Percentiles rank a stretch among this genome's conserved stretches.
phyloP scores from a whole-genome alignment of 2,329 filamentous ascomycete species.

The Microdochium paspali region DNA sequence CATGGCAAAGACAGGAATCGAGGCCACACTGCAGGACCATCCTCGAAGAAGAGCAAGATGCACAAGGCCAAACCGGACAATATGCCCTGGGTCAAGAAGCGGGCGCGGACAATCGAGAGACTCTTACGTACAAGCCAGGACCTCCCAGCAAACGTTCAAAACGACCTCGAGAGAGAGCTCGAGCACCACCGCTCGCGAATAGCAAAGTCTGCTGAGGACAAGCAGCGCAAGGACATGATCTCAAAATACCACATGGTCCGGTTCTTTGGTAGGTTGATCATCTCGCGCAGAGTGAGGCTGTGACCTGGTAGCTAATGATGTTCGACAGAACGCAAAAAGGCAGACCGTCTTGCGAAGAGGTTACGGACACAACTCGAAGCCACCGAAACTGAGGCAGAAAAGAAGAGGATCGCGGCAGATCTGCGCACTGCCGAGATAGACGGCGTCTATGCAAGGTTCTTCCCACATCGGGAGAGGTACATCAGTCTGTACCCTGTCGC shows the following conservation, averaged over 20 bases:
- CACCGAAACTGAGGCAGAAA: conserved; percentile 39
- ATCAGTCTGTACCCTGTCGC: conserved; percentile 48
- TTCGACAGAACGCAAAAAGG: conserved; percentile 59
- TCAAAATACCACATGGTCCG: conserved; percentile 74
- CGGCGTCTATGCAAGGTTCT: conserved; percentile 65
- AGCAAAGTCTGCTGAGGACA: conserved; percentile 46
- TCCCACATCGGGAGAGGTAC: conserved; percentile 63
- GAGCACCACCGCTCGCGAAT: conserved; percentile 57
- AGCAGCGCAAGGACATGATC: conserved; percentile 61
- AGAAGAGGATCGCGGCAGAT: conserved; percentile 39
- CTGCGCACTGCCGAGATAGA: conserved; percentile 65
- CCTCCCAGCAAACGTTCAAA: conserved; percentile 57
- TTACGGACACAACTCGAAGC: conserved; percentile 47
- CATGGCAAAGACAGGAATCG: conserved; percentile 6
- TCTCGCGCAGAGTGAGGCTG: conserved; percentile 1
- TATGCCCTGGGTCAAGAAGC: conserved; percentile 59
- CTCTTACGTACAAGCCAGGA: conserved; percentile 50
- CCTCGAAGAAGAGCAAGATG: conserved; percentile 21
- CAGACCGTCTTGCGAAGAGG: conserved; percentile 56
- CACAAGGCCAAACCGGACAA: conserved; percentile 34
- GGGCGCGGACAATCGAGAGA: conserved; percentile 59
- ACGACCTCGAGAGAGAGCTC: conserved; percentile 65
- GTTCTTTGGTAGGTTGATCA: conserved; percentile 60
- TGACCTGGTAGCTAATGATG: conserved; percentile 4
- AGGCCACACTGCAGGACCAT: conserved; percentile 2